phyloP scores from a whole-genome alignment of 805 yeast genomes.

The Barnettozyma vustinii region DNA sequence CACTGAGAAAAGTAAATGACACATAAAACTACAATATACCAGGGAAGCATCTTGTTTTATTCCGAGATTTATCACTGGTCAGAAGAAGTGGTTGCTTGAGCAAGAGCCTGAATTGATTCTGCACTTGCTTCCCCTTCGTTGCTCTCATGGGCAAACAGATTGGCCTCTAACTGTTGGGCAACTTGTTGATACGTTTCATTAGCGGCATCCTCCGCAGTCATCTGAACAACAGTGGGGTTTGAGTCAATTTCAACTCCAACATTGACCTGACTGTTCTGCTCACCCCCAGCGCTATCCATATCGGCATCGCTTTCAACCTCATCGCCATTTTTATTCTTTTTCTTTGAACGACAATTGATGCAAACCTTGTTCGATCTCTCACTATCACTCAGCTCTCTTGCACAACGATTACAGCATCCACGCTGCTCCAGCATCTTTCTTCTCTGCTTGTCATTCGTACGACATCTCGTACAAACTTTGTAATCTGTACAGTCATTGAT shows the following conservation, averaged over 20 bases:
- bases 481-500: conserved; percentile 43
- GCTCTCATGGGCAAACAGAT: conserved; percentile 19
- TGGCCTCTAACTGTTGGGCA: conserved; percentile 20
- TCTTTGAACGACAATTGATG: conserved; percentile 36
- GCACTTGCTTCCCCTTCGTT: neutral
- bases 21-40: too few relatives aligned
- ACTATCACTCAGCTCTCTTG: conserved; percentile 38
- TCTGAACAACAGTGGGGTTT: neutral
- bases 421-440: conserved; percentile 48
- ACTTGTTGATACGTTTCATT: conserved; percentile 9
- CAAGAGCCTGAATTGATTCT: conserved; percentile 7
- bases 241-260: neutral
- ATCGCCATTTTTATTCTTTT: conserved; percentile 32
- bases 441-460: conserved; percentile 55
- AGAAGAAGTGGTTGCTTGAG: conserved; percentile 5
- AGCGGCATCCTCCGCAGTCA: neutral
- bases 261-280: neutral
- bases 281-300: conserved; percentile 8
- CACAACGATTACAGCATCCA: conserved; percentile 63
- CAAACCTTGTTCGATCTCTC: conserved; percentile 55
- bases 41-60: neutral
- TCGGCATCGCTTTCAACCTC: conserved; percentile 1
- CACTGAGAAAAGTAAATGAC: neutral
- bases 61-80: neutral
- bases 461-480: conserved; percentile 63